Evolutionary conservation across 768 basidiomycete species (phyloP).

Genomic region (Suillus subluteus): DNA sequence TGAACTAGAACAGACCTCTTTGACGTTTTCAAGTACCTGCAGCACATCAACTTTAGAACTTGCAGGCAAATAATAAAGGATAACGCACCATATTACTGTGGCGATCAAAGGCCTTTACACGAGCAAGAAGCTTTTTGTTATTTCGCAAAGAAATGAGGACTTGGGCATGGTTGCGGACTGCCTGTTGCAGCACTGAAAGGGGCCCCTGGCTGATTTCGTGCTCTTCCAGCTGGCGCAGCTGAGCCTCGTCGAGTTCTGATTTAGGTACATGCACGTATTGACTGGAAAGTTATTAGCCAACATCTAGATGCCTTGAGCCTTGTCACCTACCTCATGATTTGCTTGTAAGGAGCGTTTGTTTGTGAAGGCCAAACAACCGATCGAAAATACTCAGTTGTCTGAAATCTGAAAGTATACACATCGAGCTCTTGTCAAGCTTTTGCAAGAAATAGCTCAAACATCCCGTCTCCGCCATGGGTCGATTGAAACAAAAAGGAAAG

Average conservation of each 20-base stretch:
- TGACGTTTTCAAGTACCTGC: conserved; percentile 96
- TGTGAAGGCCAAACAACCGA: conserved; percentile 34
- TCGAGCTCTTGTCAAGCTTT: background rate
- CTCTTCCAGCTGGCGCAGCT: conserved; percentile 94
- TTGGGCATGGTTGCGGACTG: conserved; percentile 96
- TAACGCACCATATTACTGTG: conserved; percentile 94
- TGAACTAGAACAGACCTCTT: conserved; percentile 67
- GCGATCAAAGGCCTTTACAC: conserved; percentile 98
- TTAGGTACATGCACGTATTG: conserved; percentile 97
- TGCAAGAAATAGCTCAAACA: background rate
- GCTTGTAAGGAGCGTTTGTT: conserved; percentile 30
- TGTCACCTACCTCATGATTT: conserved; percentile 36
- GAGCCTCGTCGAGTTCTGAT: conserved; percentile 96
- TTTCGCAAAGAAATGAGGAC: conserved; percentile 96
- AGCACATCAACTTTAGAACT: conserved; percentile 17
- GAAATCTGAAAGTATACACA: background rate
- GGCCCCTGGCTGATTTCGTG: conserved; percentile 99
- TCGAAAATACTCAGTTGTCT: conserved; percentile 1
- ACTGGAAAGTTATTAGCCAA: conserved; percentile 45
- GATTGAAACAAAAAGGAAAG: conserved; percentile 82
- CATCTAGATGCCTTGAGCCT: conserved; percentile 8
- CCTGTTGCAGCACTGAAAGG: conserved; percentile 93
- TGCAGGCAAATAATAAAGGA: background rate
- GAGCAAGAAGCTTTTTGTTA: conserved; percentile 95
- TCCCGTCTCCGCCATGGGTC: conserved; percentile 58